Base-by-base conservation (phyloP, 306 rosid species). In the Phaseolus lunatus region DNA sequence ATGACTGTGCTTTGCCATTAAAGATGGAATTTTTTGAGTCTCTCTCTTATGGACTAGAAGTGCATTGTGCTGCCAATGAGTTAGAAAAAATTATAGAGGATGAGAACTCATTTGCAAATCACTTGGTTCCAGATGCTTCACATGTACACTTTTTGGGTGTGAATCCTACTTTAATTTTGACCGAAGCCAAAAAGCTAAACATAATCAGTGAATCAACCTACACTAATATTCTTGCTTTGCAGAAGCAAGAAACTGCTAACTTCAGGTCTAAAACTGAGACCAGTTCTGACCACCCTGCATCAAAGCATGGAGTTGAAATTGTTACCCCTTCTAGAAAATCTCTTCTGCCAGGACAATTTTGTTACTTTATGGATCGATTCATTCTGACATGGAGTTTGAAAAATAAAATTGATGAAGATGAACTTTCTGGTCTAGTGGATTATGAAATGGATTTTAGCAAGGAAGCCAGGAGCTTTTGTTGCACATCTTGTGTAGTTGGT, bases 341-440 rank as follows among this genome's bases (percentile, higher is more conserved):
- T 58, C 85, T 95, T 80, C 78, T 68, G 57, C 82, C 57, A 3
- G 92, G 91, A 70, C 7, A 88, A 78, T 78, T 66, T 43, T 87
- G 90, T 81, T 87, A 85, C 87, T 89, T 92, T 84, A 95, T 95
- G 97, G 85, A 85, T 87, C 90, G 99, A 62, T 92, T 89, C 85
- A 63, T 88, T 77, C 69, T 90, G 76, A 61, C 81, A 6, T 92
- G 97, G 99, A 85, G 80, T 64, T 53, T 80, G 49, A 89, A 74
- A n/a, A 77, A 78, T 64, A 81, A 77, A 71, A 75, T 73, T 70
- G 61, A 71, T 66, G 80, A 66, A 15, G 49, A 76, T 56, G 47
- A 72, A 75, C 24, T 43, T 73, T 82, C 85, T 35, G 68, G 54
- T 23, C 78, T 80, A 77, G 78, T 61, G 78, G 45, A 45, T 70